Conservation (phyloP, 2,329 filamentous ascomycete species). For the Aspergillus vadensis region DNA sequence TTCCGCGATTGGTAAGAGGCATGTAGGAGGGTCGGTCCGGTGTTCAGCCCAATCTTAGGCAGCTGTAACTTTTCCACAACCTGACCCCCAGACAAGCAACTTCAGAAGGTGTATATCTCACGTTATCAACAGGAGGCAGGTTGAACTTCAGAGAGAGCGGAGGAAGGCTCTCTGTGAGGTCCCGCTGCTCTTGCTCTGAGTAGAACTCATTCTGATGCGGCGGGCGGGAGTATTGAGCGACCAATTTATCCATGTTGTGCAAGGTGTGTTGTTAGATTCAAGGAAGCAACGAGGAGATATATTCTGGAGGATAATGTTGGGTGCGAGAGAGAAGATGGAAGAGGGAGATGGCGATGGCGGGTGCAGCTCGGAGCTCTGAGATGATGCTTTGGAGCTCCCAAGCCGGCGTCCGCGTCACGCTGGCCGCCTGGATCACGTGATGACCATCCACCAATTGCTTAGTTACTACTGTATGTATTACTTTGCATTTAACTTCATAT, state of each 20-base stretch:
- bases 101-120: conserved; percentile 49
- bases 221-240: conserved; percentile 85
- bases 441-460: too few relatives aligned
- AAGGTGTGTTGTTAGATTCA: conserved; percentile 27
- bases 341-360: conserved; percentile 14
- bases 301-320: neutral
- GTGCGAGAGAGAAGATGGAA: conserved; percentile 10
- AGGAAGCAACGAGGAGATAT: neutral
- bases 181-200: conserved; percentile 71
- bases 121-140: conserved; percentile 88
- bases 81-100: neutral
- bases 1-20: neutral
- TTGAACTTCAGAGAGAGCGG: conserved; percentile 89
- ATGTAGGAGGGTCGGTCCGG: neutral
- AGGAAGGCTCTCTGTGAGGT: conserved; percentile 69
- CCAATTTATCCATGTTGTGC: conserved; percentile 80
- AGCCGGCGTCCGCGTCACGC: conserved; percentile 22
- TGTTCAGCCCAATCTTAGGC: neutral
- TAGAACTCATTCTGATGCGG: conserved; percentile 72
- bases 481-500: neutral
- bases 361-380: conserved; percentile 20
- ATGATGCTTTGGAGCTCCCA: conserved; percentile 21
- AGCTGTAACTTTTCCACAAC: neutral
- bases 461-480: neutral
- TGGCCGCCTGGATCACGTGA: conserved; percentile 16